Evolutionary conservation across 1,284 basidiomycete genomes (phyloP).

Genomic region (Pyrrhoderma lamaoense): DNA sequence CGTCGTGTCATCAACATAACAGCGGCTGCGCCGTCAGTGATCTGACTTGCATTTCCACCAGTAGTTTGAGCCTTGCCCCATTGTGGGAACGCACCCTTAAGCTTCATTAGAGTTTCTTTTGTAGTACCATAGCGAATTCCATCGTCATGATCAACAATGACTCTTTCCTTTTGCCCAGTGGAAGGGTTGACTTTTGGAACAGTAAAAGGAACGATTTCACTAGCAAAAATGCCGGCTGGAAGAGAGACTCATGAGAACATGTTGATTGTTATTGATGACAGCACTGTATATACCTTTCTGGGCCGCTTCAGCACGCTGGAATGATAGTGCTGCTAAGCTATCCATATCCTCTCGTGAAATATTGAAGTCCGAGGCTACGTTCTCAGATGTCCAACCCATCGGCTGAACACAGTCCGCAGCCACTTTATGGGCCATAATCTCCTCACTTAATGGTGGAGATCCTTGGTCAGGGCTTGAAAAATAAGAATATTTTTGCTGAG

Average conservation of each 20-base stretch:
- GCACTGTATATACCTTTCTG: slow-evolving; percentile 22
- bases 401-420: slow-evolving; percentile 50
- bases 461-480: slow-evolving; percentile 55
- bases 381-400: slow-evolving; percentile 87
- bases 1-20: slow-evolving; percentile 81
- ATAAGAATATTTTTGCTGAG: background rate
- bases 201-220: slow-evolving; percentile 79
- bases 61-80: slow-evolving; percentile 77
- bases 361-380: slow-evolving; percentile 72
- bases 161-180: slow-evolving; percentile 47
- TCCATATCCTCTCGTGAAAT: slow-evolving; percentile 84
- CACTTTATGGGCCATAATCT: slow-evolving; percentile 41
- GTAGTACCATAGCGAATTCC: slow-evolving; percentile 78
- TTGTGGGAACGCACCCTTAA: slow-evolving; percentile 80
- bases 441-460: slow-evolving; percentile 52
- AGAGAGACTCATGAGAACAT: slow-evolving; percentile 6
- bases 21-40: slow-evolving; percentile 86
- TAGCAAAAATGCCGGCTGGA: slow-evolving; percentile 53
- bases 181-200: slow-evolving; percentile 49
- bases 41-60: slow-evolving; percentile 84
- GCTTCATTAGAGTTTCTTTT: slow-evolving; percentile 58
- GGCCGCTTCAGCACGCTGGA: slow-evolving; percentile 64
- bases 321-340: slow-evolving; percentile 71
- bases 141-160: slow-evolving; percentile 69
- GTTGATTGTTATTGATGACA: background rate